These are phyloP conservation scores for Mediolabrus comicus DNA, from an alignment of 108 stramenopile species.

Conservation along the genomic window DNA sequence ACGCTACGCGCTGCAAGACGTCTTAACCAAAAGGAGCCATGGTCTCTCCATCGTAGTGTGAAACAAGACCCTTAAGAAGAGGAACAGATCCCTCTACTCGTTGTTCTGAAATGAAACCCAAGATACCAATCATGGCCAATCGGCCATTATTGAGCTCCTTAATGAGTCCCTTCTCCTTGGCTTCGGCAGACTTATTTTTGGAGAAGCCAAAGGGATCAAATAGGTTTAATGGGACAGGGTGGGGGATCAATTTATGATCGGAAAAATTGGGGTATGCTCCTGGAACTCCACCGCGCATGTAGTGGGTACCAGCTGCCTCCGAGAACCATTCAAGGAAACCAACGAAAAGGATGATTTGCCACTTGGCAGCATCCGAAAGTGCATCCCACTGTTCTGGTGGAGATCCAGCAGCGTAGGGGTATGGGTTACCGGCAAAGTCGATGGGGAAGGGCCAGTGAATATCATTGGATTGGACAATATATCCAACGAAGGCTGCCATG, in stretches of 20 bases:
- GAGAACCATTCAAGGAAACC: conserved; percentile 80
- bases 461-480: conserved; percentile 76
- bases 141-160: conserved; percentile 81
- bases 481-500: conserved; percentile 74
- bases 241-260: conserved; percentile 60
- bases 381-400: conserved; percentile 84
- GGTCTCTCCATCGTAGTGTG: conserved; percentile 66
- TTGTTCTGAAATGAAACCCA: conserved; percentile 77
- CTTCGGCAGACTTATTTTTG: conserved; percentile 53
- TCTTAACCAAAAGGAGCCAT: conserved; percentile 64
- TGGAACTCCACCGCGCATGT: conserved; percentile 79
- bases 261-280: conserved; percentile 69
- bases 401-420: conserved; percentile 49
- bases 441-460: conserved; percentile 68
- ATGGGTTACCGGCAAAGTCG: conserved; percentile 47
- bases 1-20: no score
- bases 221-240: conserved; percentile 78
- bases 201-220: conserved; percentile 71
- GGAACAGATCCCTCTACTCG: conserved; percentile 79
- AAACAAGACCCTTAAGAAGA: conserved; percentile 67
- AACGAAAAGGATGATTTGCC: conserved; percentile 86
- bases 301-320: conserved; percentile 68
- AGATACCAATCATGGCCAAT: conserved; percentile 73
- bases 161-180: conserved; percentile 62
- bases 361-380: conserved; percentile 76